Evolutionary conservation across 352 stramenopile genomes (phyloP), one percentile per base, ranked within the genome.

Genomic region (Phytopythium delawarense): DNA sequence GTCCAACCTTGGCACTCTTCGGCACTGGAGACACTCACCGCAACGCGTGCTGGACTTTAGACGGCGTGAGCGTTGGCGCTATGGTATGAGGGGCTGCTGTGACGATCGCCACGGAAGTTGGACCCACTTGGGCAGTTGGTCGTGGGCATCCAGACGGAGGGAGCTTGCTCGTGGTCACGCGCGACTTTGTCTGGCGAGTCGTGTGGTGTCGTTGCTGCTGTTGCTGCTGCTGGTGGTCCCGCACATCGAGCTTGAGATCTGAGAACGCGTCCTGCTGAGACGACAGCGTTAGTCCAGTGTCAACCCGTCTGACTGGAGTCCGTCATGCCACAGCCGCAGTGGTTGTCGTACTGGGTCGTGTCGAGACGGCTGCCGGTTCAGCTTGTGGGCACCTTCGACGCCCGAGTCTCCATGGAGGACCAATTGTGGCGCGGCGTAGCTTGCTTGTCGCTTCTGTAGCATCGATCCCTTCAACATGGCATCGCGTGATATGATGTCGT

Each of bases 161-260:
- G 8, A 46, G n/a, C 15, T 46, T 57, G 51, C 20, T 54, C 28
- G 40, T 11, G 25, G 55, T 7, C 4, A 61, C 28, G 13, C n/a
- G 23, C 16, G 56, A 12, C 25, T 34, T 61, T 9, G 25, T n/a
- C 44, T 52, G 55, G 12, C 16, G 55, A 35, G 30, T 32, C 56
- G 63, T 13, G 55, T 56, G n/a, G 15, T 48, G 40, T 18, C 18
- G 40, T 23, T 48, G 37, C 8, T 37, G 32, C 8, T 42, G 32
- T 9, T 56, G 50, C 50, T 6, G 44, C 20, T 28, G 65, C 51
- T 48, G 30, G 0, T 60, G 61, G 2, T 67, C 65, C 37, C 66
- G 57, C 46, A 65, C 59, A 50, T 77, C 71, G n/a, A 79, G 59
- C 5, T 63, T 67, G 46, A 83, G 35, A 34, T 79, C 72, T 6